Base-by-base conservation (phyloP, 306 rosid species). In the Trifolium subterraneum region DNA sequence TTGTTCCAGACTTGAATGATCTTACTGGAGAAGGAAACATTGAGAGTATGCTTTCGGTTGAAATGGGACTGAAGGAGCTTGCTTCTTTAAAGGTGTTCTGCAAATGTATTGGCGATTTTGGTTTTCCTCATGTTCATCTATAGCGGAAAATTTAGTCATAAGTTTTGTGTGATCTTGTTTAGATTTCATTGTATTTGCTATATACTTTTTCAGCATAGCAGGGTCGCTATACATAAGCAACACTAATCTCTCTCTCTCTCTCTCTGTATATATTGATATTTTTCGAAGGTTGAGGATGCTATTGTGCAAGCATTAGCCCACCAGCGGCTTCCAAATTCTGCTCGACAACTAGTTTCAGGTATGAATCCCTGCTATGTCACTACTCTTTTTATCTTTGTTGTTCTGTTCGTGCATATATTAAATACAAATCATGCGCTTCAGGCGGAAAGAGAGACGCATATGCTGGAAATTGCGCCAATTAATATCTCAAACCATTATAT, bases 21-120 rank as follows among this genome's bases (percentile, higher is more conserved):
- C 89, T 91, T 36, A 87, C 90, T 5, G 98, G 96, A 75, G 98
- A 93, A 84, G 98, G 98, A 87, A 93, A 89, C 80, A 93, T 93
- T 31, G 97, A 93, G 77, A 91, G 93, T 62, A 91, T 93, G 98
- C 97, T 93, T 80, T 87, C 97, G 22, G 91, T 93, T 83, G 98
- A 93, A 83, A 91, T 93, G 97, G 98, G 97, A 63, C 74, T 93
- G 75, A 88, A 91, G 79, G 96, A 93, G 84, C 98, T 93, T 79
- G 88, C 92, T 81, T 87, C 89, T 77, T 86, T 91, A 78, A 91
- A 93, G 98, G 98, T 93, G 84, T 59, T 72, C 45, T 75, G 35
- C 70, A 65, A 54, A 52, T 64, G 29, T 58, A 29, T 72, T 18
- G 54, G 33, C 75, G 72, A 11, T 67, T 69, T 86, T 58, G 38